Conservation (phyloP, 176 grass and related monocot genomes). For the Oryza longistaminata region DNA sequence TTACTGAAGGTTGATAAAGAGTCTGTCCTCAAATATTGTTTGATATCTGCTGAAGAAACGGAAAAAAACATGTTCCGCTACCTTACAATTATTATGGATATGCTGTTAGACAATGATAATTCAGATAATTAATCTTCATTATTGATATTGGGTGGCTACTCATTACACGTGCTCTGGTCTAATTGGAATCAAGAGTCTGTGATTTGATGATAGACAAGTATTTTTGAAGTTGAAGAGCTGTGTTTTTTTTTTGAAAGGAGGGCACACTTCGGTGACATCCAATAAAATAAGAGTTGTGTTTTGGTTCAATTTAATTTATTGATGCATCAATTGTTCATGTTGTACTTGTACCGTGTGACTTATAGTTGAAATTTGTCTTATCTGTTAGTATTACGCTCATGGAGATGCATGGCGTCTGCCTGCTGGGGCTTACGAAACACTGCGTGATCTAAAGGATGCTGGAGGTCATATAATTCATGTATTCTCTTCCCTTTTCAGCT, state of each 20-base stretch:
- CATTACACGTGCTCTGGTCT: not conserved
- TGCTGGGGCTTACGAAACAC: slow-evolving; percentile 52
- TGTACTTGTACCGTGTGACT: not conserved
- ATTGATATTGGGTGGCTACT: not conserved
- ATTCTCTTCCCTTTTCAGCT: slow-evolving; percentile 36
- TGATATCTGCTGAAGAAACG: not conserved
- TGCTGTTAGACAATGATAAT: not conserved
- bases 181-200: not conserved
- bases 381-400: slow-evolving; percentile 60
- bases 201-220: not conserved
- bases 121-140: not conserved
- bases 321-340: not conserved
- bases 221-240: not conserved
- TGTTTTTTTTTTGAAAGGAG: too few relatives aligned
- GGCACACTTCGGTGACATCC: too few relatives aligned
- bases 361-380: slow-evolving; percentile 11
- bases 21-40: not conserved
- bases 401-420: slow-evolving; percentile 85
- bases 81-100: not conserved
- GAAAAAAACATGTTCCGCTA: not conserved
- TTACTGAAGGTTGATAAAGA: not conserved
- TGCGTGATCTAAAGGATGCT: slow-evolving; percentile 62
- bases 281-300: not conserved
- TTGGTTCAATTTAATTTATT: not conserved
- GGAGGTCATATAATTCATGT: slow-evolving; percentile 65